Evolutionary conservation across 768 basidiomycete species (phyloP).

Genomic region (Russula vinacea): DNA sequence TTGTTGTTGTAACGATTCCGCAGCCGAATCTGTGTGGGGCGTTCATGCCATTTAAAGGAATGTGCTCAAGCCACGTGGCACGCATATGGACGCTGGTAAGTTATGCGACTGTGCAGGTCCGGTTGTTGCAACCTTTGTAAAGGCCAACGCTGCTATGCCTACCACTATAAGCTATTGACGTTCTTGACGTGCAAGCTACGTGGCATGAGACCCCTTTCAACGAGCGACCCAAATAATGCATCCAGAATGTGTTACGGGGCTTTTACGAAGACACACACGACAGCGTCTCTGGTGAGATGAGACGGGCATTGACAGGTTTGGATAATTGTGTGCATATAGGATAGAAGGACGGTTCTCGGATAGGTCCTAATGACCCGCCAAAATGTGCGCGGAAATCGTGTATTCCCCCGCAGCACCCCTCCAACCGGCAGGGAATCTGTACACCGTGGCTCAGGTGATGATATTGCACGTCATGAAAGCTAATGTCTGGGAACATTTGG

Average conservation of each 20-base stretch:
- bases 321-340: neutral
- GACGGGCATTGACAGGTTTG: neutral
- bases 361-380: neutral
- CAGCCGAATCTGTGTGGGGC: neutral
- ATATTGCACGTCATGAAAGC: neutral
- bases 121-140: neutral
- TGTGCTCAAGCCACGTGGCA: neutral
- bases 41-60: neutral
- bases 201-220: neutral
- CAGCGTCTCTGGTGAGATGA: constrained; percentile 9
- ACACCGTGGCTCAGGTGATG: neutral
- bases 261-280: neutral
- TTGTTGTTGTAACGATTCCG: neutral
- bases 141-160: neutral
- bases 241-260: neutral
- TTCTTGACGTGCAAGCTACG: neutral
- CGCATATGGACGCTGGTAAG: too few species aligned
- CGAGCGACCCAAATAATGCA: neutral
- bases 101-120: neutral
- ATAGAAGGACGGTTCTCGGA: neutral
- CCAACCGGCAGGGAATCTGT: neutral
- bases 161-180: neutral
- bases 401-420: neutral
- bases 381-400: neutral
- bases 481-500: neutral